A percentile compares a stretch with the other conserved stretches of the same genome.
These are phyloP conservation scores for Chaetomium fimeti DNA, from an alignment of 495 filamentous ascomycete genomes.

Conservation along the genomic window DNA sequence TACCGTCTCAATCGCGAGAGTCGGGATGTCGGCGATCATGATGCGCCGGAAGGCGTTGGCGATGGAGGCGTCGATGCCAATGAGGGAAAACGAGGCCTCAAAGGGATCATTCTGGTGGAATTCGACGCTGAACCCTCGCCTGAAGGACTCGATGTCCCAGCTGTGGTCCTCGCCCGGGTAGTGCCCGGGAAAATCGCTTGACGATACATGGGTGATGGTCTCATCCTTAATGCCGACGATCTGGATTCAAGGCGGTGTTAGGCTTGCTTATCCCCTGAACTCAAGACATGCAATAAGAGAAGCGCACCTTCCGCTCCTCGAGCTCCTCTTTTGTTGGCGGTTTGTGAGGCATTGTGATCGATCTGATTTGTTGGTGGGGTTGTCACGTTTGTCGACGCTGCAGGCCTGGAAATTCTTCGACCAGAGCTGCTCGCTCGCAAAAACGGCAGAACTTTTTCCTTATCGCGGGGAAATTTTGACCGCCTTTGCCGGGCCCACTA, in stretches of 20 bases:
- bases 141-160: conserved; percentile 79
- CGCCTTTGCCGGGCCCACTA: conserved; percentile 25
- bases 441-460: conserved; percentile 38
- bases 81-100: conserved; percentile 83
- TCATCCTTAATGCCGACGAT: conserved; percentile 83
- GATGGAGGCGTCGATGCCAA: conserved; percentile 86
- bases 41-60: conserved; percentile 99
- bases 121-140: conserved; percentile 64
- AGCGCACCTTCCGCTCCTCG: conserved; percentile 43
- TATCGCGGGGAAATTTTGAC: conserved; percentile 32
- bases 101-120: conserved; percentile 76
- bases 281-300: background rate
- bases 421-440: conserved; percentile 3
- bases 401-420: conserved; percentile 27
- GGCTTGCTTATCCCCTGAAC: background rate
- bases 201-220: conserved; percentile 81
- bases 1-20: conserved; percentile 87
- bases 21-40: conserved; percentile 90
- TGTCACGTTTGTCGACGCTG: conserved; percentile 14
- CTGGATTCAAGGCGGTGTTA: conserved; percentile 42
- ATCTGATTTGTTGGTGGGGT: conserved; percentile 23
- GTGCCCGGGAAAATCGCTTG: conserved; percentile 86
- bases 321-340: conserved; percentile 43
- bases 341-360: conserved; percentile 44
- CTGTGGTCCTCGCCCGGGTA: conserved; percentile 86